Conservation (phyloP, 2,329 filamentous ascomycete genomes). For the Phaeosphaeriaceae sp. region DNA sequence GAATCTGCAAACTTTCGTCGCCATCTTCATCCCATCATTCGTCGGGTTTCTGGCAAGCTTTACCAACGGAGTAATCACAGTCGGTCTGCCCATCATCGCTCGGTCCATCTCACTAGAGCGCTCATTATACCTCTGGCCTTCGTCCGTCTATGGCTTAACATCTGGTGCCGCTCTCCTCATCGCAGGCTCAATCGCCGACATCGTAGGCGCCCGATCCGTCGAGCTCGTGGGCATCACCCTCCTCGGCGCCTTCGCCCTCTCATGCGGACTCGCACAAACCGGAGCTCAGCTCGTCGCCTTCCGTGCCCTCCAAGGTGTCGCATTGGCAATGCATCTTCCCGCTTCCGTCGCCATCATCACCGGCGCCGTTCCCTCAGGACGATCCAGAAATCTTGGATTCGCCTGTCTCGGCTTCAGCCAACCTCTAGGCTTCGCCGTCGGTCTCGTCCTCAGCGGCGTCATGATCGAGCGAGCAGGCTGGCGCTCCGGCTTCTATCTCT, state of each 20-base stretch:
- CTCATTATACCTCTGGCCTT: slow-evolving; percentile 41
- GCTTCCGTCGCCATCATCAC: slow-evolving; percentile 57
- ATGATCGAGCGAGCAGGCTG: slow-evolving; percentile 58
- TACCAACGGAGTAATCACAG: slow-evolving; percentile 52
- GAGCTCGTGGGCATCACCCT: slow-evolving; percentile 55
- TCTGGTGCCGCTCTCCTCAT: slow-evolving; percentile 60
- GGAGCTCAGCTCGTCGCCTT: slow-evolving; percentile 55
- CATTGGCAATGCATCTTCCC: slow-evolving; percentile 57
- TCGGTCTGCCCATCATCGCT: slow-evolving; percentile 54
- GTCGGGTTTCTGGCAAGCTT: slow-evolving; percentile 40
- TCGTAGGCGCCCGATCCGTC: slow-evolving; percentile 56
- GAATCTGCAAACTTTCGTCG: slow-evolving; percentile 9
- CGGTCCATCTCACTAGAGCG: slow-evolving; percentile 28
- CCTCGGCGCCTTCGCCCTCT: slow-evolving; percentile 54
- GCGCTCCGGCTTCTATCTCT: slow-evolving; percentile 56
- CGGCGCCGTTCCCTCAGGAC: slow-evolving; percentile 29
- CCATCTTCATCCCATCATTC: slow-evolving; percentile 33
- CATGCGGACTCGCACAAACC: slow-evolving; percentile 53
- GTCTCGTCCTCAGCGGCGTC: slow-evolving; percentile 60
- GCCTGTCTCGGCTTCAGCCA: slow-evolving; percentile 54
- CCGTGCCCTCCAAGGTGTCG: slow-evolving; percentile 58
- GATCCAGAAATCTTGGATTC: slow-evolving; percentile 43
- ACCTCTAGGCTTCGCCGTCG: slow-evolving; percentile 60
- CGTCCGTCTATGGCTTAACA: slow-evolving; percentile 50
- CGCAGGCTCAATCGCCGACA: slow-evolving; percentile 60